Conservation (phyloP, 192 early-diverging fungal species). For the Helicostylum pulchrum region DNA sequence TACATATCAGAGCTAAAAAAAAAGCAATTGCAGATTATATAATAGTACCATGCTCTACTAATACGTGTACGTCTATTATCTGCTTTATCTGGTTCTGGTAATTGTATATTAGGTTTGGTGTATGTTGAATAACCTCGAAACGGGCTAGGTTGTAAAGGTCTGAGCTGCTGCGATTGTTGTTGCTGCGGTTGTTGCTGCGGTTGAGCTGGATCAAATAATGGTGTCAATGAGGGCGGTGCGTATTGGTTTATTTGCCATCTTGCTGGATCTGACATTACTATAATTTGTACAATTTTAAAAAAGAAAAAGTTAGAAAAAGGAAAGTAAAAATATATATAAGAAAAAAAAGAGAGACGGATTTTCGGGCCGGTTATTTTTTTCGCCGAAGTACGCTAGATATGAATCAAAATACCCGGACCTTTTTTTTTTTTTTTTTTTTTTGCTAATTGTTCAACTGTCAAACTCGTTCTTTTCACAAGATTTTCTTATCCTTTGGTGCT, state of each 20-base stretch:
- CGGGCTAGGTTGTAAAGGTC: conserved; percentile 21
- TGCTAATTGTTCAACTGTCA: neutral
- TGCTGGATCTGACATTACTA: too few relatives aligned
- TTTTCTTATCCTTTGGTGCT: too few relatives aligned
- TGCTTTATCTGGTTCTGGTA: neutral
- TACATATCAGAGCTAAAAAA: too few relatives aligned
- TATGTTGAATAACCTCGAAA: conserved; percentile 11
- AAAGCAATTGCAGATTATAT: neutral
- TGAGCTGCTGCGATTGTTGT: neutral
- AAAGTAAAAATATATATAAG: neutral
- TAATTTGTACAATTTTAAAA: neutral
- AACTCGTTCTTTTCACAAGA: too few relatives aligned
- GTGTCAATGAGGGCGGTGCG: too few relatives aligned
- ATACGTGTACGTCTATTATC: conserved; percentile 26
- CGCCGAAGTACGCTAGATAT: neutral
- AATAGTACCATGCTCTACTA: conserved; percentile 35
- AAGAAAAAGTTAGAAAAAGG: neutral
- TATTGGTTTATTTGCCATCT: too few relatives aligned
- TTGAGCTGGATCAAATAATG: conserved; percentile 2
- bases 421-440: neutral
- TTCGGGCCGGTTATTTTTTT: neutral
- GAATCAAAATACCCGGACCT: too few relatives aligned
- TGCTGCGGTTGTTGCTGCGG: neutral
- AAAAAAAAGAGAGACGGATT: neutral
- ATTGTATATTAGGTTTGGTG: neutral